These are phyloP conservation scores for Pyrenochaeta sp. DNA, from an alignment of 2,329 filamentous ascomycete species.

Conservation along the genomic window DNA sequence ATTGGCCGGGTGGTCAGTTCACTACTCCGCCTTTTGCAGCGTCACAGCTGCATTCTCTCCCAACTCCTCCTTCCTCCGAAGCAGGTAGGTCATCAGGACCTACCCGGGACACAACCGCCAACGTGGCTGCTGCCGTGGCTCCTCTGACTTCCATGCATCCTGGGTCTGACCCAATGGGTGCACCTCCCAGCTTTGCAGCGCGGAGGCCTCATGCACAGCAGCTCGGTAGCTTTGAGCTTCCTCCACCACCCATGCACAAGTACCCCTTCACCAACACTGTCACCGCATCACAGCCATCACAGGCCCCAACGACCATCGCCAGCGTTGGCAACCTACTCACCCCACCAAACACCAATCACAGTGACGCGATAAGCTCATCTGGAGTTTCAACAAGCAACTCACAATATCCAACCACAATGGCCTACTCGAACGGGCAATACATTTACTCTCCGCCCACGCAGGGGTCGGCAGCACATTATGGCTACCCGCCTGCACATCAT, in stretches of 20 bases:
- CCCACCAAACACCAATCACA: conserved; percentile 66
- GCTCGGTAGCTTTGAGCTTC: conserved; percentile 73
- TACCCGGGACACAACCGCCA: conserved; percentile 58
- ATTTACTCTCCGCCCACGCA: conserved; percentile 65
- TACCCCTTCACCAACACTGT: conserved; percentile 55
- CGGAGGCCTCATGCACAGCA: conserved; percentile 74
- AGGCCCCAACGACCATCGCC: conserved; percentile 56
- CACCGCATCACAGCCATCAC: conserved; percentile 55
- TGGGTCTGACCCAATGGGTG: conserved; percentile 67
- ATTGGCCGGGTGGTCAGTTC: conserved; percentile 56
- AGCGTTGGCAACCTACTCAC: conserved; percentile 70
- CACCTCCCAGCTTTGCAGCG: conserved; percentile 72
- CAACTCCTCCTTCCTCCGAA: conserved; percentile 52
- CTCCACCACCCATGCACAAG: conserved; percentile 67
- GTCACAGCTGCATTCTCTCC: conserved; percentile 51
- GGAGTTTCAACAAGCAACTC: conserved; percentile 68
- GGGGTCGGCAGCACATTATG: conserved; percentile 64
- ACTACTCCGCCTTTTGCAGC: conserved; percentile 47
- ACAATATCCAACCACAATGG: conserved; percentile 62
- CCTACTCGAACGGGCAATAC: conserved; percentile 70
- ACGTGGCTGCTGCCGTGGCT: conserved; percentile 70
- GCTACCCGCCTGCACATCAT: conserved; percentile 53
- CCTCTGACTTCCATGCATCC: conserved; percentile 69
- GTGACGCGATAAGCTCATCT: conserved; percentile 69
- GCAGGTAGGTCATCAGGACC: conserved; percentile 54